Conservation (phyloP, 306 rosid species). For the Vigna mungo region DNA sequence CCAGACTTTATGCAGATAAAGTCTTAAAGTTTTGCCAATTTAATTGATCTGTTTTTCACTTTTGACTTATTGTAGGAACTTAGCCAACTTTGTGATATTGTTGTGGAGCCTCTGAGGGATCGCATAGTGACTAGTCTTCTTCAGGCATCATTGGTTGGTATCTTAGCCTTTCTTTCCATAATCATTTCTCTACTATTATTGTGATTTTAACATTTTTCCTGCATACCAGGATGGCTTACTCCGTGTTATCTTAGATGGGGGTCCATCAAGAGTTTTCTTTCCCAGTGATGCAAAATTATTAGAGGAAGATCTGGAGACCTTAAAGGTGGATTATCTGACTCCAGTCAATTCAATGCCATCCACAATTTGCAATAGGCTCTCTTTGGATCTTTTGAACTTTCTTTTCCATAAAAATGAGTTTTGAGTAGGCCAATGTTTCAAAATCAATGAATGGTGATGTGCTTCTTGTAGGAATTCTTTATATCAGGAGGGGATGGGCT, state of each 20-base stretch:
- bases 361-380: constrained; percentile 29
- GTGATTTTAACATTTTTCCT: constrained; percentile 38
- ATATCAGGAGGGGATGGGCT: constrained; percentile 99
- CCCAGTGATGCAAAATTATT: constrained; percentile 76
- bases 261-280: constrained; percentile 77
- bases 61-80: constrained; percentile 72
- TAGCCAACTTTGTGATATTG: constrained; percentile 81
- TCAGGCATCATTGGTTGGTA: constrained; percentile 90
- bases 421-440: constrained; percentile 14
- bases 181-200: constrained; percentile 29
- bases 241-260: constrained; percentile 93
- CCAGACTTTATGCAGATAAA: constrained; percentile 21
- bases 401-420: background rate
- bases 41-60: constrained; percentile 36
- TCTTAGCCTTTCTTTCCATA: constrained; percentile 32
- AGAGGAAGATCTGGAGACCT: constrained; percentile 90
- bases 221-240: constrained; percentile 86
- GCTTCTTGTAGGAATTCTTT: constrained; percentile 76
- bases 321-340: constrained; percentile 66
- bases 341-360: constrained; percentile 32
- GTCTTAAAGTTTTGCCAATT: constrained; percentile 4
- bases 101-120: constrained; percentile 97
- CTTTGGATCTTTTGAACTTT: constrained; percentile 13
- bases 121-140: constrained; percentile 97
- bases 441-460: background rate